phyloP scores from a whole-genome alignment of 371 early-diverging fungal genomes.

The Syncephalastrum sp. region DNA sequence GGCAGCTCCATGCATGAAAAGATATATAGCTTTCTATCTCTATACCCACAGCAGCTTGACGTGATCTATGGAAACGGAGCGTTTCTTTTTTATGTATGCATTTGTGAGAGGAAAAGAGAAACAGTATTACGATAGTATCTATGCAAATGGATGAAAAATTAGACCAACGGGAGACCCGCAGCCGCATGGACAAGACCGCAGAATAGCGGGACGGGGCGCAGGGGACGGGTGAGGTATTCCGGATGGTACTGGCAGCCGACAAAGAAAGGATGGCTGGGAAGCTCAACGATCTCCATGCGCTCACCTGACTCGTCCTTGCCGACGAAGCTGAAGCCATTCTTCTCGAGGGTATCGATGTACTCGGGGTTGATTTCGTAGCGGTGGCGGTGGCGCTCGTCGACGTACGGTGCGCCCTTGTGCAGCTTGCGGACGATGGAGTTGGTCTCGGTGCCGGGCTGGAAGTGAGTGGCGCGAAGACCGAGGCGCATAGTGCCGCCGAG shows the following conservation, averaged over 20 bases:
- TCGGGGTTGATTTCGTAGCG: slow-evolving; percentile 98
- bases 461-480: slow-evolving; percentile 87
- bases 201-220: slow-evolving; percentile 93
- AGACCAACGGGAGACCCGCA: too few relatives aligned
- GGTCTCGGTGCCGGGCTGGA: slow-evolving; percentile 64
- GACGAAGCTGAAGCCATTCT: slow-evolving; percentile 86
- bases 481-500: slow-evolving; percentile 98
- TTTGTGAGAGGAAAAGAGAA: too few relatives aligned
- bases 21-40: too few relatives aligned
- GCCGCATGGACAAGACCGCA: slow-evolving; percentile 90
- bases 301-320: slow-evolving; percentile 93
- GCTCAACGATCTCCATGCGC: slow-evolving; percentile 97
- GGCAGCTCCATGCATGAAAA: too few relatives aligned
- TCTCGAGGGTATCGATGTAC: slow-evolving; percentile 75
- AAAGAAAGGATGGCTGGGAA: slow-evolving; percentile 93
- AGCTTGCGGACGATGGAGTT: slow-evolving; percentile 59
- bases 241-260: slow-evolving; percentile 99
- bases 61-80: too few relatives aligned
- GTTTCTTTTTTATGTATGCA: too few relatives aligned
- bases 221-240: slow-evolving; percentile 96
- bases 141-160: too few relatives aligned
- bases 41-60: too few relatives aligned
- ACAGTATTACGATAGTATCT: too few relatives aligned
- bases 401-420: slow-evolving; percentile 63
- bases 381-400: slow-evolving; percentile 98